Evolutionary conservation across 768 basidiomycete genomes (phyloP).

Genomic region (Auriscalpium microsporum): DNA sequence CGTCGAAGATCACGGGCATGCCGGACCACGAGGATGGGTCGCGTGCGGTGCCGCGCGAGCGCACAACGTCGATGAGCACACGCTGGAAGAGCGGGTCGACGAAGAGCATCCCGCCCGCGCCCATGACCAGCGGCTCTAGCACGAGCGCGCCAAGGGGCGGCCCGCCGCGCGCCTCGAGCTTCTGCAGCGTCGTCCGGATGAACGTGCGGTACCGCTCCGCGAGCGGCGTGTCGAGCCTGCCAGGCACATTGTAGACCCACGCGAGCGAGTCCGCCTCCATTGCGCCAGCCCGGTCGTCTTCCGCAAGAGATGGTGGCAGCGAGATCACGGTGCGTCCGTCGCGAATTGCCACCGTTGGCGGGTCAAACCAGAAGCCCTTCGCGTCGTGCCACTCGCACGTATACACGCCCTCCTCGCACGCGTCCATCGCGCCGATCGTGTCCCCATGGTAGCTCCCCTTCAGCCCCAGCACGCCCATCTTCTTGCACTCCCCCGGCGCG

Average conservation of each 20-base stretch:
- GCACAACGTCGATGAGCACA: constrained; percentile 73
- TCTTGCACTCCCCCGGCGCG: constrained; percentile 31
- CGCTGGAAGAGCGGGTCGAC: constrained; percentile 96
- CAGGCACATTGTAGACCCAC: constrained; percentile 61
- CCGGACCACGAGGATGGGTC: constrained; percentile 45
- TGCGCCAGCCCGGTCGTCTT: constrained; percentile 13
- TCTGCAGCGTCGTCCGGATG: constrained; percentile 44
- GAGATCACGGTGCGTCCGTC: constrained; percentile 47
- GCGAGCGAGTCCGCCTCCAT: constrained; percentile 39
- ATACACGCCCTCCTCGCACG: constrained; percentile 84
- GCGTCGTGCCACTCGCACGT: constrained; percentile 95
- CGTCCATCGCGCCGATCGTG: constrained; percentile 96
- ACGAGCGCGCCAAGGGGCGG: constrained; percentile 65
- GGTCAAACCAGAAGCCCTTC: constrained; percentile 90
- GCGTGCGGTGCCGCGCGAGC: constrained; percentile 29
- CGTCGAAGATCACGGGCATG: constrained; percentile 89
- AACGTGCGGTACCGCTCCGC: constrained; percentile 55
- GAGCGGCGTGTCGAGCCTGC: constrained; percentile 51
- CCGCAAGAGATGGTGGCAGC: constrained; percentile 40
- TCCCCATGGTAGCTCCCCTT: constrained; percentile 96
- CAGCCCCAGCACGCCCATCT: constrained; percentile 74
- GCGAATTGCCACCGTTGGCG: constrained; percentile 68
- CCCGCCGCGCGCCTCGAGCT: constrained; percentile 31
- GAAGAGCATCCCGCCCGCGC: constrained; percentile 95
- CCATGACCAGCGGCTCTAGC: constrained; percentile 88